These are phyloP conservation scores for Ottelia alismoides DNA, from an alignment of 106 monocot genomes.

Conservation along the genomic window DNA sequence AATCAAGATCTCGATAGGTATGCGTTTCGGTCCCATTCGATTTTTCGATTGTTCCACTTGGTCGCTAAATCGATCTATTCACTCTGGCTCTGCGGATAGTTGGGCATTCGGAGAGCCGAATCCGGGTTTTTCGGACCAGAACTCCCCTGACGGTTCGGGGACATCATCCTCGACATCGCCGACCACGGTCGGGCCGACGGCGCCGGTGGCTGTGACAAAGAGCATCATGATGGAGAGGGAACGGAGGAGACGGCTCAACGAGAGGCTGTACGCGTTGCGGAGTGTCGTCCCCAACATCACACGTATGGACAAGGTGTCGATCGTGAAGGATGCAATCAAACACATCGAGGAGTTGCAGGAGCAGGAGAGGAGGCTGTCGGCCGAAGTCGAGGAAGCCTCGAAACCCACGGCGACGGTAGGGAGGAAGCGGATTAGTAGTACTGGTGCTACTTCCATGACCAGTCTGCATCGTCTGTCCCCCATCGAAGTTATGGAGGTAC, in stretches of 20 bases:
- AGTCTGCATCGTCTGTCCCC: too few species aligned
- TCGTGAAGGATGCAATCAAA: slow-evolving; percentile 60
- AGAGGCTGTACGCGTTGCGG: slow-evolving; percentile 57
- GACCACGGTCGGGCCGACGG: not conserved
- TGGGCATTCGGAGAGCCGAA: not conserved
- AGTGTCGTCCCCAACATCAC: slow-evolving; percentile 79
- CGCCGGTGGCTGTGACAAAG: too few species aligned
- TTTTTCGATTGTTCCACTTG: too few species aligned
- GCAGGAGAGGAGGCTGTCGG: slow-evolving; percentile 33
- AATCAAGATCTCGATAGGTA: slow-evolving; percentile 5
- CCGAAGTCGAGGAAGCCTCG: slow-evolving; percentile 8
- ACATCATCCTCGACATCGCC: slow-evolving; percentile 29
- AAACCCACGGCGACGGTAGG: not conserved
- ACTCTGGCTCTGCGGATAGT: too few species aligned
- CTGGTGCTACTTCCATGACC: not conserved
- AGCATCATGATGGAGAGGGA: slow-evolving; percentile 60
- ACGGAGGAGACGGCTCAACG: slow-evolving; percentile 57
- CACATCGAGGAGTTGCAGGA: slow-evolving; percentile 54
- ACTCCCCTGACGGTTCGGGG: slow-evolving; percentile 11
- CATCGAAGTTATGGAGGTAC: too few species aligned
- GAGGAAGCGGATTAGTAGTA: not conserved
- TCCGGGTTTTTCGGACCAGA: slow-evolving; percentile 5
- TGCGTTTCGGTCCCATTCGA: too few species aligned
- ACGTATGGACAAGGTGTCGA: slow-evolving; percentile 75
- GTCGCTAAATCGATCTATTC: too few species aligned